Conservation (phyloP, 768 basidiomycete species). For the Leucocoprinus leucothites region DNA sequence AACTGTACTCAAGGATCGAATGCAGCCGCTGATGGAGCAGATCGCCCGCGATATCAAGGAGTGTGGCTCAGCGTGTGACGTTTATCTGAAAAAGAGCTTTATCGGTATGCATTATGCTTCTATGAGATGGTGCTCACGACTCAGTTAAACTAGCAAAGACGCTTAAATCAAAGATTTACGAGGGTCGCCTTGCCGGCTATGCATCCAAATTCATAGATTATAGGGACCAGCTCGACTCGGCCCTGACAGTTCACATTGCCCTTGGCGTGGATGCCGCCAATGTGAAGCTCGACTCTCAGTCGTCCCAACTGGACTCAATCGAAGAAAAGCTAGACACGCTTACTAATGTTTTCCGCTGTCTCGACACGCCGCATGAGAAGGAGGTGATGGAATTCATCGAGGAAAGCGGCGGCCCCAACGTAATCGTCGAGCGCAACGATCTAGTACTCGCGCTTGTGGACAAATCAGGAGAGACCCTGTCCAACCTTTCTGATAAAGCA, state of each 20-base stretch:
- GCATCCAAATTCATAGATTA: constrained; percentile 31
- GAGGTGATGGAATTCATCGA: constrained; percentile 37
- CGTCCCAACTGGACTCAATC: constrained; percentile 18
- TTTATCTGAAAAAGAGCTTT: constrained; percentile 42
- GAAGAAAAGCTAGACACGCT: constrained; percentile 29
- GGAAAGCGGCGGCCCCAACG: constrained; percentile 34
- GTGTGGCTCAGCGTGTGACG: constrained; percentile 44
- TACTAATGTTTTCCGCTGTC: constrained; percentile 29
- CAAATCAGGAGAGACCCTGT: constrained; percentile 28
- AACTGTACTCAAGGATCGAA: constrained; percentile 24
- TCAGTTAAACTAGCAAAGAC: constrained; percentile 28
- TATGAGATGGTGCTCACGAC: not conserved
- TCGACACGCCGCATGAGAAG: constrained; percentile 37
- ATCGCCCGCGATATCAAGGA: constrained; percentile 40
- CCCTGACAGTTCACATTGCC: constrained; percentile 35
- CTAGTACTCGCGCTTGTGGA: constrained; percentile 28
- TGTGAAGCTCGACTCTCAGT: constrained; percentile 24
- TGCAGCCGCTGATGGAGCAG: constrained; percentile 23
- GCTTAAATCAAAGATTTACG: constrained; percentile 34
- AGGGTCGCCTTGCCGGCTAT: constrained; percentile 32
- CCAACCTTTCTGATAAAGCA: constrained; percentile 17
- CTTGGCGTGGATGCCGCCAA: constrained; percentile 33
- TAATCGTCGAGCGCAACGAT: constrained; percentile 29
- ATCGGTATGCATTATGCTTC: constrained; percentile 27
- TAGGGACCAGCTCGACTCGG: constrained; percentile 31